Evolutionary conservation across 306 rosid species (phyloP).

Genomic region (Trichosanthes cucumerina): DNA sequence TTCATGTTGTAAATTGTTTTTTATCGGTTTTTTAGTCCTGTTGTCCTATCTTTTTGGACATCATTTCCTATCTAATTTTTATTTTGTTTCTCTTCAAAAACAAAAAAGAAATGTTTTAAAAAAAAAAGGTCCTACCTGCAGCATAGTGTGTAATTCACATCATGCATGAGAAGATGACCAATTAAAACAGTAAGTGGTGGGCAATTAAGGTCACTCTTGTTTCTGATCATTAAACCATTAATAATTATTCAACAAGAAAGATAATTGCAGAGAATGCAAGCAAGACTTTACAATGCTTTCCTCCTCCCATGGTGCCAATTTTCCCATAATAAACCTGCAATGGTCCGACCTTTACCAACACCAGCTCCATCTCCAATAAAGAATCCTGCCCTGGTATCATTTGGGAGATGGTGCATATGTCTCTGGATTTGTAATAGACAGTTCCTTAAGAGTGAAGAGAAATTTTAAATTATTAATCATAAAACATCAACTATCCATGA

Average conservation of each 20-base stretch:
- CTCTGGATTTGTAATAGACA: slow-evolving; percentile 60
- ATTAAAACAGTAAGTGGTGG: background rate
- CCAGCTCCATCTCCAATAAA: slow-evolving; percentile 99
- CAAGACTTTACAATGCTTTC: slow-evolving; percentile 70
- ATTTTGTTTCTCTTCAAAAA: background rate
- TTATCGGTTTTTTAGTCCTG: background rate
- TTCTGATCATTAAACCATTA: background rate
- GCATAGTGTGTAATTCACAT: background rate
- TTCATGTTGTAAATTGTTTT: background rate
- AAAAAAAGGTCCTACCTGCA: background rate
- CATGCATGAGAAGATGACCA: background rate
- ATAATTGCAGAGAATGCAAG: slow-evolving; percentile 10
- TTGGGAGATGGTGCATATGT: slow-evolving; percentile 75
- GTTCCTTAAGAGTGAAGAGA: slow-evolving; percentile 20
- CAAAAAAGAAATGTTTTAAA: background rate
- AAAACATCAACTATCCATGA: slow-evolving; percentile 20
- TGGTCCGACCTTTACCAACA: slow-evolving; percentile 97
- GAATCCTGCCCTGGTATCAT: slow-evolving; percentile 75
- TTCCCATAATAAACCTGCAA: slow-evolving; percentile 96
- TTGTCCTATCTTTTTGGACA: background rate
- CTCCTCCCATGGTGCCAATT: slow-evolving; percentile 81
- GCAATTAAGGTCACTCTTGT: background rate
- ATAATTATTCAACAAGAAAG: background rate
- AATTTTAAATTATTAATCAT: slow-evolving; percentile 13
- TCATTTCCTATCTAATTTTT: background rate